Percentiles rank a stretch among this genome's conserved stretches.
Conservation (phyloP, 1,284 basidiomycete genomes). For the Paramarasmius palmivorus region DNA sequence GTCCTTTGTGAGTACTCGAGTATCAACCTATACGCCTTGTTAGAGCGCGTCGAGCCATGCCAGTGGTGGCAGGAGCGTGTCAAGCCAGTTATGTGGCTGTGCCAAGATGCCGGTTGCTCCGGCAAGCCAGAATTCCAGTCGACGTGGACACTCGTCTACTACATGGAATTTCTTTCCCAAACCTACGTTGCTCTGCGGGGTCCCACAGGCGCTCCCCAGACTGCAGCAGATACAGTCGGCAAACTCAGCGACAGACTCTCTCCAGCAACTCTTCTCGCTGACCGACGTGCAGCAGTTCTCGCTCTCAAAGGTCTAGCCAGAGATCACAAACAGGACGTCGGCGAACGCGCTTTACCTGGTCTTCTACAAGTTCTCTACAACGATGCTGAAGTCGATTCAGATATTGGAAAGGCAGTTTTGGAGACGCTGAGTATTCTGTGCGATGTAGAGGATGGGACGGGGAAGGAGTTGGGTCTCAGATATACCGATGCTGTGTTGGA, state of each 20-base stretch:
- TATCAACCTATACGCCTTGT: too few relatives aligned
- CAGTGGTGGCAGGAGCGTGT: too few relatives aligned
- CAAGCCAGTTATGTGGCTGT: too few relatives aligned
- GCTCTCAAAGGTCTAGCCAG: constrained; percentile 90
- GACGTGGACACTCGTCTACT: too few relatives aligned
- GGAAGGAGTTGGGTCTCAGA: constrained; percentile 70
- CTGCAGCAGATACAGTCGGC: constrained; percentile 81
- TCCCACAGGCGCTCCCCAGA: constrained; percentile 78
- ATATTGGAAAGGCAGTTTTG: constrained; percentile 87
- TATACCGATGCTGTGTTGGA: constrained; percentile 74
- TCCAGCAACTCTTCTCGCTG: constrained; percentile 83
- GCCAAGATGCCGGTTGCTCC: too few relatives aligned
- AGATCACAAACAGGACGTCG: constrained; percentile 90
- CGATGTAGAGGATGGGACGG: constrained; percentile 58
- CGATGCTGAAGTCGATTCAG: constrained; percentile 86
- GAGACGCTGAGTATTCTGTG: constrained; percentile 84
- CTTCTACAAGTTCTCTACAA: constrained; percentile 81
- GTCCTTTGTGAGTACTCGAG: too few relatives aligned
- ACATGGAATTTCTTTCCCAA: constrained; percentile 81
- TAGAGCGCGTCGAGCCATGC: too few relatives aligned
- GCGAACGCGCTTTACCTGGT: constrained; percentile 71
- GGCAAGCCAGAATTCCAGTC: too few relatives aligned
- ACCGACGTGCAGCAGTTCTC: constrained; percentile 89
- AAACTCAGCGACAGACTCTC: constrained; percentile 89
- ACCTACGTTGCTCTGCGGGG: constrained; percentile 80